A percentile compares a stretch with the other conserved stretches of the same genome.
These are phyloP conservation scores for Jackrogersella multiformis DNA, from an alignment of 495 filamentous ascomycete genomes.

Conservation along the genomic window DNA sequence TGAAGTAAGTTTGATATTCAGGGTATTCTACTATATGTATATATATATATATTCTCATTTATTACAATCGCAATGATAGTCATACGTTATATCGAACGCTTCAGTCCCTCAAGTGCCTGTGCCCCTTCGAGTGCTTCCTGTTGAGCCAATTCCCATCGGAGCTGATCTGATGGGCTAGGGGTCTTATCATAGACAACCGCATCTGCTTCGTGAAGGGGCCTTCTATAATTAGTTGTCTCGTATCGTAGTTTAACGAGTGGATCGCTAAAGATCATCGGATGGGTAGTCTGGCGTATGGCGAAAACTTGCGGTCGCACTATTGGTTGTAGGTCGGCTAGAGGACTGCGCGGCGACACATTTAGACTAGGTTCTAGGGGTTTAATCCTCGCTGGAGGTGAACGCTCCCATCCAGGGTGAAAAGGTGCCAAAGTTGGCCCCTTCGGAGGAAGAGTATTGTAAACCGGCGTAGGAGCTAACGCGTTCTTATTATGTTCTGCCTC, in stretches of 20 bases:
- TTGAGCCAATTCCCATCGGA: slow-evolving; percentile 43
- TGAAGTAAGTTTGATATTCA: not conserved
- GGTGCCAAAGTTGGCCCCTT: slow-evolving; percentile 37
- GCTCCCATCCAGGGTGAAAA: slow-evolving; percentile 34
- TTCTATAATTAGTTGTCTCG: slow-evolving; percentile 35
- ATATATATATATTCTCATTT: too few species aligned
- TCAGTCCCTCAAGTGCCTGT: slow-evolving; percentile 23
- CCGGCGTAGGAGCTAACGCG: slow-evolving; percentile 4
- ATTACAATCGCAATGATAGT: not conserved
- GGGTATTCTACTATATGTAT: slow-evolving; percentile 1
- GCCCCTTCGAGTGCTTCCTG: slow-evolving; percentile 35
- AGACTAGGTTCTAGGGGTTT: slow-evolving; percentile 38
- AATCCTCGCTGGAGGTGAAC: slow-evolving; percentile 34
- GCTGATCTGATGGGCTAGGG: slow-evolving; percentile 45
- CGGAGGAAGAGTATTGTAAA: slow-evolving; percentile 1
- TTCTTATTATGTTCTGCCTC: not conserved
- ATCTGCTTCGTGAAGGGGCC: slow-evolving; percentile 10
- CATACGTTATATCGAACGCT: slow-evolving; percentile 14
- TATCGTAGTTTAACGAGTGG: slow-evolving; percentile 39
- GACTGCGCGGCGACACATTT: slow-evolving; percentile 40
- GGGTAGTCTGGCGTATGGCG: slow-evolving; percentile 17
- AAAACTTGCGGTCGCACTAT: slow-evolving; percentile 19
- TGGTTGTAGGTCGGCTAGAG: slow-evolving; percentile 34
- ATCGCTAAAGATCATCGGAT: slow-evolving; percentile 42
- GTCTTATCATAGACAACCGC: slow-evolving; percentile 36